These are phyloP conservation scores for Scytalidium lignicola DNA, from an alignment of 2,329 filamentous ascomycete genomes.

Conservation along the genomic window DNA sequence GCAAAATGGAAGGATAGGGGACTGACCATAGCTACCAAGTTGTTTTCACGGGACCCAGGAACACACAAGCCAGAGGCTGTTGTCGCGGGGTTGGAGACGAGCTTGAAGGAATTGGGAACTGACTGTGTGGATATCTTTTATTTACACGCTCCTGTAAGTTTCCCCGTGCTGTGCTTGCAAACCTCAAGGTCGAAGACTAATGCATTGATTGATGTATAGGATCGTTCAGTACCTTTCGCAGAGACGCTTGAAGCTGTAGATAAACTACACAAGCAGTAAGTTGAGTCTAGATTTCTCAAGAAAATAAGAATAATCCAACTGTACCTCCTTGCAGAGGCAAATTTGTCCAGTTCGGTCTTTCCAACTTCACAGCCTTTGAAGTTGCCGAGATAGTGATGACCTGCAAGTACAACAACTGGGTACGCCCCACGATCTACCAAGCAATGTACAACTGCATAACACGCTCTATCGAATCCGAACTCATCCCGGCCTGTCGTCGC, in stretches of 20 bases:
- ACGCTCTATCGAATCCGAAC: conserved; percentile 68
- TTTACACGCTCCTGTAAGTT: conserved; percentile 56
- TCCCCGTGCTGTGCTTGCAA: too few species aligned
- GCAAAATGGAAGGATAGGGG: conserved; percentile 76
- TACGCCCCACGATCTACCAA: conserved; percentile 77
- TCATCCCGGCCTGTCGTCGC: conserved; percentile 67
- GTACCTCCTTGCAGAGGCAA: conserved; percentile 51
- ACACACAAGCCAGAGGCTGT: conserved; percentile 60
- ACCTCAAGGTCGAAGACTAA: background rate
- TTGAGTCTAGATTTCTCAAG: background rate
- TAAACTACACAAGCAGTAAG: conserved; percentile 65
- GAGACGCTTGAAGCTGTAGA: conserved; percentile 75
- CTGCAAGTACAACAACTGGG: conserved; percentile 75
- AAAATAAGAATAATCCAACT: background rate
- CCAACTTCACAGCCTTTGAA: conserved; percentile 83
- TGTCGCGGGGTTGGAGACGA: conserved; percentile 59
- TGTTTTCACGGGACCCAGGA: conserved; percentile 58
- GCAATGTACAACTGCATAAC: conserved; percentile 84
- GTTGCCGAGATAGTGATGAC: conserved; percentile 79
- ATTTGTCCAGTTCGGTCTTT: conserved; percentile 74
- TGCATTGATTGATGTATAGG: conserved; percentile 20
- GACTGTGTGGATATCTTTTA: conserved; percentile 76
- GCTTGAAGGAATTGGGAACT: conserved; percentile 65
- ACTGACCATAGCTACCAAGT: conserved; percentile 73
- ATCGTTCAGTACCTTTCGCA: conserved; percentile 66